Base-by-base conservation (phyloP, 805 yeast genomes). In the Metschnikowia colocasiae region DNA sequence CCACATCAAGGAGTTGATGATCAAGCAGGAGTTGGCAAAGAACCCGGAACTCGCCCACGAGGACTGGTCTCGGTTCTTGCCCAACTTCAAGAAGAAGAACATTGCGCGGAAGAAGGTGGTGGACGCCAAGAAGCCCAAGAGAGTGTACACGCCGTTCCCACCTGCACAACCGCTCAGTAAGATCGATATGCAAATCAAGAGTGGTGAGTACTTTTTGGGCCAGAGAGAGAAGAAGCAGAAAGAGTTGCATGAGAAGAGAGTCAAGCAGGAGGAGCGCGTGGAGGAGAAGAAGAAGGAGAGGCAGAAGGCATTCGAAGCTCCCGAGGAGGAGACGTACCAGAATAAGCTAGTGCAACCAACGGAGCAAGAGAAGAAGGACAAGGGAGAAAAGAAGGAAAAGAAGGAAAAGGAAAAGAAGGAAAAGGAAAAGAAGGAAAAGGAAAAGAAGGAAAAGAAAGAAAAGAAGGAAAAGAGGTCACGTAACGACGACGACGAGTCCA, bases 161-260 rank as follows among this genome's bases (percentile, higher is more conserved):
- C 98, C 99, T 59, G 87, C 88, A 44, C 99, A 88, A 71, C 80
- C 82, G 56, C 99, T 98, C 62, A 85, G 98, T 76, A 91, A 94
- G 87, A 76, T 94, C 68, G 99, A 94, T 80, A 74, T 91, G 65
- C 95, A 90, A 73, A 90, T 94, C 68, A 99, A 94, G 69, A 83
- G 95, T 74, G 99, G 99, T 80, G 99, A 94, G 68, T 94, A 89
- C 71, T 94, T 94, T 81, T 76, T 94, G 71, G 87, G 89, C 51
- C 86, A 88, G 73, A 80, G 75, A 59, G 96, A 91, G 60, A 89
- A 88, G 74, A 84, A 80, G 50, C 70, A 74, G 56, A 83, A 80
- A 65, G 81, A 82, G 54, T 71, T 84, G 52, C 83, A 82, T 48
- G 91, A 86, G 60, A 87, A 89, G 77, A 79, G 82, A 54, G 87